Base-by-base conservation (phyloP, 2,329 filamentous ascomycete genomes). In the Epichloe gansuensis region DNA sequence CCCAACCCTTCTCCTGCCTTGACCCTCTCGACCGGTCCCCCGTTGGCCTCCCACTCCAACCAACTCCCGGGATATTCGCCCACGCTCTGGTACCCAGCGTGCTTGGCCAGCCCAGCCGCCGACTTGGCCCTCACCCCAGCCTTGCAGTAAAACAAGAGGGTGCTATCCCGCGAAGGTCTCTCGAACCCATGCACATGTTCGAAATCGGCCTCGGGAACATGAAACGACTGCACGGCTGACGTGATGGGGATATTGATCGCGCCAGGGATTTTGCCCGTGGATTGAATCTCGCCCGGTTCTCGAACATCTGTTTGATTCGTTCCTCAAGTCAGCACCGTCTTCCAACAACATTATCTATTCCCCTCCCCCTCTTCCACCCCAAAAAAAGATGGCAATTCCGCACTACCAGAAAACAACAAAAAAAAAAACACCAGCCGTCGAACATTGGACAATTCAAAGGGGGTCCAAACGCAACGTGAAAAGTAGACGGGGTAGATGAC, bases 81-180 rank as follows among this genome's bases (percentile, higher is more conserved):
- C 0, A 87, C 80, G 7, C 76, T 78, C 47, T 70, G 68, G 76
- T 87, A 97, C 9, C 91, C 91, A 2, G 82, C 84, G 63, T 86
- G 77, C 60, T 74, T 73, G 34, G 93, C 93, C 66, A 96, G 68
- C 57, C 78, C 75, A 6, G 89, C 89, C 6, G 90, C 90, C 0
- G 86, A 80, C 45, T 76, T 74, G 59, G 87, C 89, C 64, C 93
- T 76, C 57, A 97, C 87, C 2, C 93, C 93, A 0, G 90, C 84
- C 71, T 89, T 94, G 71, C 93, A 98, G 68, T 95, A 97, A 62
- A 97, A 93, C 4, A 97, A 76, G 13, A 95, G 66, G 57, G 79
- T 73, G 35, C 68, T 65, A 44, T 79, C 74, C 54, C 71, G 72
- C 2, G 61, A 60, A 0, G 75, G 90, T 55, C 87, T 85, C 54